Conservation (phyloP, 345 rosid genomes). For the Nasturtium officinale region DNA sequence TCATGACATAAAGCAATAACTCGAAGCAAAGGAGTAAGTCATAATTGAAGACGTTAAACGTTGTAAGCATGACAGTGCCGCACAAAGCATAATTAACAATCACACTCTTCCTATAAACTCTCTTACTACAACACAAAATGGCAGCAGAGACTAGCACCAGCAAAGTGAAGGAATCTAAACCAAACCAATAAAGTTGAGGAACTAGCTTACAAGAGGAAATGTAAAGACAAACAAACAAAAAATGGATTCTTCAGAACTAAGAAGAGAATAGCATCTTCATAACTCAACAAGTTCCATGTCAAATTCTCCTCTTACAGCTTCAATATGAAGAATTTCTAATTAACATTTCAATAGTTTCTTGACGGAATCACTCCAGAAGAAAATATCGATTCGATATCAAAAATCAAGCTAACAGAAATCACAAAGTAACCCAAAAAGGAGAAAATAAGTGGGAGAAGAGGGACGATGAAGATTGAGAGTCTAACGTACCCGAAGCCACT, state of each 20-base stretch:
- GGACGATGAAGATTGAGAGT: neutral
- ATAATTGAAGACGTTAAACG: neutral
- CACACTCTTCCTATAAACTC: neutral
- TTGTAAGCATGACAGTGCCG: constrained; percentile 1
- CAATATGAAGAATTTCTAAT: neutral
- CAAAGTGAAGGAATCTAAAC: constrained; percentile 1
- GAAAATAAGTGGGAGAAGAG: neutral
- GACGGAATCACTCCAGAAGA: neutral
- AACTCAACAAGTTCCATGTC: neutral
- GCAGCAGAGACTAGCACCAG: neutral
- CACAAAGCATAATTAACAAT: neutral
- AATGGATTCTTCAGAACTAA: neutral
- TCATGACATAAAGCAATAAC: neutral
- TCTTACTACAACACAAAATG: neutral
- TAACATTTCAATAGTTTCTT: neutral
- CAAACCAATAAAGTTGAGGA: neutral
- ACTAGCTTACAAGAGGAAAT: neutral
- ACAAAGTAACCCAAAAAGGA: neutral
- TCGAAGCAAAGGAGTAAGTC: neutral
- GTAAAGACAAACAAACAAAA: neutral
- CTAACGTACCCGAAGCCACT: constrained; percentile 34
- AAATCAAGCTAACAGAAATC: neutral
- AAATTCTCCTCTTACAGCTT: neutral
- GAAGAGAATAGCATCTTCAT: neutral
- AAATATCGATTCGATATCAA: constrained; percentile 13